Evolutionary conservation across 345 rosid species (phyloP).

Genomic region (Stellera chamaejasme): DNA sequence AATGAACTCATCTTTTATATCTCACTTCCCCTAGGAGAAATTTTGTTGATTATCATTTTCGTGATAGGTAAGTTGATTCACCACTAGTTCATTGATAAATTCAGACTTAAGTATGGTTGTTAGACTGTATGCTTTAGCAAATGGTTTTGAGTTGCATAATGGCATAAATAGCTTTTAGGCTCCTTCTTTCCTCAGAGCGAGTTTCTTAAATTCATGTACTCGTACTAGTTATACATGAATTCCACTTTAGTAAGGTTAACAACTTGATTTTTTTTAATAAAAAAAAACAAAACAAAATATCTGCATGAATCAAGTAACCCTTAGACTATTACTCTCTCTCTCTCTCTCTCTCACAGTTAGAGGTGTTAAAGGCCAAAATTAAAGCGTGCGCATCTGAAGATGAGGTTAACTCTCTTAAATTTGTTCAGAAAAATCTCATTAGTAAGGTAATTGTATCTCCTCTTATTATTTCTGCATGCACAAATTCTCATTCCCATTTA

Average conservation of each 20-base stretch:
- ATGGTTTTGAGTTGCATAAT: too few relatives aligned
- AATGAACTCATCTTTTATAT: too few relatives aligned
- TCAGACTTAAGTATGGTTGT: neutral
- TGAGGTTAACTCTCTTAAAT: constrained; percentile 60
- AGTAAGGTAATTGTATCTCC: constrained; percentile 46
- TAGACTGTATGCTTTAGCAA: too few relatives aligned
- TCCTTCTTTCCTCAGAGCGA: too few relatives aligned
- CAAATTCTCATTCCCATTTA: neutral
- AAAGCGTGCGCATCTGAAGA: constrained; percentile 65
- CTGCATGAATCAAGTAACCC: neutral
- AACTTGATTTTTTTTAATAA: too few relatives aligned
- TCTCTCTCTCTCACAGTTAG: constrained; percentile 44
- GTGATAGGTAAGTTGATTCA: constrained; percentile 16
- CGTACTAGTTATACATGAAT: too few relatives aligned
- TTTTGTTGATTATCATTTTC: too few relatives aligned
- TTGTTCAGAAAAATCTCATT: constrained; percentile 72
- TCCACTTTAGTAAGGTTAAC: too few relatives aligned
- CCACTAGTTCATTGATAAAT: constrained; percentile 4
- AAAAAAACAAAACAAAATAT: too few relatives aligned
- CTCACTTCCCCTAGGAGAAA: too few relatives aligned
- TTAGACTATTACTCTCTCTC: constrained; percentile 12
- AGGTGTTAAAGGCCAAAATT: constrained; percentile 55
- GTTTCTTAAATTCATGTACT: too few relatives aligned
- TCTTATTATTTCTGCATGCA: neutral
- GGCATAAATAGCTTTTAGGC: too few relatives aligned